These are phyloP conservation scores for Fusarium xylarioides DNA, from an alignment of 2,329 filamentous ascomycete species.

Conservation along the genomic window DNA sequence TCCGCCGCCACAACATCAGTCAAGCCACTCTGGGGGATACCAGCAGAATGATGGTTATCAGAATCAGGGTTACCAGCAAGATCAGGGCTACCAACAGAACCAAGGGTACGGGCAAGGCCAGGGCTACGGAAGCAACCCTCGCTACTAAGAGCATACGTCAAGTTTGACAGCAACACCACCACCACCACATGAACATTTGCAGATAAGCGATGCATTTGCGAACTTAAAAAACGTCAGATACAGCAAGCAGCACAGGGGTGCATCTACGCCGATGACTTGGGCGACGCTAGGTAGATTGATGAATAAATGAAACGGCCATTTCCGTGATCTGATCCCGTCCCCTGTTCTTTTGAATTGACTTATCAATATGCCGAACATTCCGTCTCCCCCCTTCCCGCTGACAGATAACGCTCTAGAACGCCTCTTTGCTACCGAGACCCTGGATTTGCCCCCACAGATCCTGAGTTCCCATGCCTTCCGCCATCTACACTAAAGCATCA, in stretches of 20 bases:
- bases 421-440: neutral
- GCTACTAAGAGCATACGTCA: neutral
- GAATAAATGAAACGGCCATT: slow-evolving; percentile 3
- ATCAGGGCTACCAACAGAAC: slow-evolving; percentile 11
- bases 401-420: neutral
- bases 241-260: neutral
- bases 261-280: neutral
- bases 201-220: neutral
- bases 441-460: neutral
- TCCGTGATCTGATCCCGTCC: neutral
- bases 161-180: neutral
- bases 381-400: neutral
- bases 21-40: slow-evolving; percentile 31
- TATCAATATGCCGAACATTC: neutral
- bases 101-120: slow-evolving; percentile 1
- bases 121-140: neutral
- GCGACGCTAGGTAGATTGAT: neutral
- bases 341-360: neutral
- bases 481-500: neutral
- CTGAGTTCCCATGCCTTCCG: neutral
- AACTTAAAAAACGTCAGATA: neutral
- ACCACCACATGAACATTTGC: neutral
- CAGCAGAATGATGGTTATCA: slow-evolving; percentile 32
- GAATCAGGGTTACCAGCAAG: slow-evolving; percentile 9
- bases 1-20: slow-evolving; percentile 12